These are phyloP conservation scores for Yueomyces sinensis DNA, from an alignment of 805 yeast genomes.

Conservation along the genomic window DNA sequence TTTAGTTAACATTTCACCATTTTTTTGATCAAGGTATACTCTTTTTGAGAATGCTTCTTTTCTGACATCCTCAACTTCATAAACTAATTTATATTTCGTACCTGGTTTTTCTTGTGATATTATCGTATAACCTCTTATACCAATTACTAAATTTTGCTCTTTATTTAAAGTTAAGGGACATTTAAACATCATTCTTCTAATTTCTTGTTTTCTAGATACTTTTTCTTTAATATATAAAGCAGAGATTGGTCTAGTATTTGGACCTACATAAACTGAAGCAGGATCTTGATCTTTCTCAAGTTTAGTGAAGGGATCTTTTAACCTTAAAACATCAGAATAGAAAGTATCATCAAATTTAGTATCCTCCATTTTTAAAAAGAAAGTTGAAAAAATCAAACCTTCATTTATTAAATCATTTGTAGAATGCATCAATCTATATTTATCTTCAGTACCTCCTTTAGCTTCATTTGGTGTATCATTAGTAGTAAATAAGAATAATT, in stretches of 20 bases:
- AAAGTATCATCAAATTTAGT: conserved; percentile 31
- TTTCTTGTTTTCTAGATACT: conserved; percentile 44
- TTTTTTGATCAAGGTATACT: conserved; percentile 25
- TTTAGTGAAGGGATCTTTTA: conserved; percentile 13
- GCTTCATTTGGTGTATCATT: conserved; percentile 52
- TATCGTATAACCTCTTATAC: conserved; percentile 61
- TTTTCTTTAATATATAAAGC: conserved; percentile 31
- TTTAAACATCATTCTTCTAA: conserved; percentile 48
- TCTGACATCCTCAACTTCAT: conserved; percentile 38
- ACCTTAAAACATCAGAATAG: conserved; percentile 40
- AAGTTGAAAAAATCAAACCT: conserved; percentile 41
- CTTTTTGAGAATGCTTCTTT: conserved; percentile 39
- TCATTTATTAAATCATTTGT: conserved; percentile 45
- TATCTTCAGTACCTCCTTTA: conserved; percentile 25
- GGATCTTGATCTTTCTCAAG: conserved; percentile 5
- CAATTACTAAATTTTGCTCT: conserved; percentile 34
- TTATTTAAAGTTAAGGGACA: conserved; percentile 48
- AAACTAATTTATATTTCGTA: conserved; percentile 35
- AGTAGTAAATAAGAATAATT: conserved; percentile 61
- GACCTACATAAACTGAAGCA: conserved; percentile 7
- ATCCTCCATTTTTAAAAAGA: conserved; percentile 33
- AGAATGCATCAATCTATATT: conserved; percentile 39
- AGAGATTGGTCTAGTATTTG: conserved; percentile 30
- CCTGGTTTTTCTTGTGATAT: conserved; percentile 39
- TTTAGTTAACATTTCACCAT: conserved; percentile 31